Conservation (phyloP, 2,329 filamentous ascomycete genomes). For the Periconia digitata region DNA sequence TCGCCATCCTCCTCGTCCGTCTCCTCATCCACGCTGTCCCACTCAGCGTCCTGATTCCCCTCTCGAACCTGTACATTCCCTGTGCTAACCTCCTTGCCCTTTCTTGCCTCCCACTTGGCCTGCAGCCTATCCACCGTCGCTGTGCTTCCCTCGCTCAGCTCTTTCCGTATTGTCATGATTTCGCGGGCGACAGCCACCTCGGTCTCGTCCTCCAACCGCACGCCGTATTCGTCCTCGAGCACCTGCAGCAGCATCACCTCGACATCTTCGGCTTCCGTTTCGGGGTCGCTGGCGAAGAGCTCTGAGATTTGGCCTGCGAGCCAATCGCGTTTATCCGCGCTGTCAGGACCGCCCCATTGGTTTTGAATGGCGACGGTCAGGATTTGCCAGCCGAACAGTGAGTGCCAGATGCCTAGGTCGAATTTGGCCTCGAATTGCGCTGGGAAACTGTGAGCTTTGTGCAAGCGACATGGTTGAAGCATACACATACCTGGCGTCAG, state of each 20-base stretch:
- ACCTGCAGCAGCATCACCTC: slow-evolving; percentile 85
- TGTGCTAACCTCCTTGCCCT: slow-evolving; percentile 58
- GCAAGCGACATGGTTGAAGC: not conserved
- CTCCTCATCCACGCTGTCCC: slow-evolving; percentile 54
- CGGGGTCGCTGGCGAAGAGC: slow-evolving; percentile 62
- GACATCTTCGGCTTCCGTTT: slow-evolving; percentile 75
- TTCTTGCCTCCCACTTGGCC: slow-evolving; percentile 62
- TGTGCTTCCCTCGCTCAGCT: slow-evolving; percentile 67
- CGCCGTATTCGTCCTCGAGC: slow-evolving; percentile 95
- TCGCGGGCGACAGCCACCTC: slow-evolving; percentile 71
- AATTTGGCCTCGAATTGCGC: slow-evolving; percentile 48
- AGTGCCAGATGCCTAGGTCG: slow-evolving; percentile 83
- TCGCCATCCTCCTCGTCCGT: slow-evolving; percentile 43
- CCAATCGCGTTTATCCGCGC: slow-evolving; percentile 90
- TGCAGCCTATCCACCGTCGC: slow-evolving; percentile 66
- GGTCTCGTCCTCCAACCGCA: slow-evolving; percentile 87
- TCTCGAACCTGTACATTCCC: slow-evolving; percentile 54
- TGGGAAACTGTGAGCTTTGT: slow-evolving; percentile 5
- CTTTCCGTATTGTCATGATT: slow-evolving; percentile 68
- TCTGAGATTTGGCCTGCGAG: slow-evolving; percentile 86
- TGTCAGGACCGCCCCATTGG: slow-evolving; percentile 83
- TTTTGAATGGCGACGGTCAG: slow-evolving; percentile 85
- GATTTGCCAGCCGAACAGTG: slow-evolving; percentile 84
- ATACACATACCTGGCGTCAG: slow-evolving; percentile 1
- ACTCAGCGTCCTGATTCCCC: slow-evolving; percentile 53